phyloP scores from a whole-genome alignment of 1,284 basidiomycete species.

The Sanghuangporus weigelae region DNA sequence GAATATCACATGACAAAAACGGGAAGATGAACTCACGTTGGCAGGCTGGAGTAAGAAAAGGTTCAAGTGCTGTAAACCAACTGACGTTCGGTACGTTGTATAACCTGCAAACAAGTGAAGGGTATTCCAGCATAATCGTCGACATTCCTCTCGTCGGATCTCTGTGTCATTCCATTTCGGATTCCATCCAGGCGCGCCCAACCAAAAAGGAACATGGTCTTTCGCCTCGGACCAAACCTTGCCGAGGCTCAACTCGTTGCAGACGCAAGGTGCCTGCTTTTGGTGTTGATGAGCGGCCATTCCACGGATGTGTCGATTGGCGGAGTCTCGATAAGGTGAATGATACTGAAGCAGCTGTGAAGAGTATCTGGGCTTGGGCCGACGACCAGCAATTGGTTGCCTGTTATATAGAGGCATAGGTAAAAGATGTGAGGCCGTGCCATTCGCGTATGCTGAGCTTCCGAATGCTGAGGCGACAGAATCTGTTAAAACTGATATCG shows the following conservation, averaged over 20 bases:
- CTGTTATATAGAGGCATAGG: constrained; percentile 11
- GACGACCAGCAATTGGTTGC: background rate
- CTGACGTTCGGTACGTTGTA: constrained; percentile 52
- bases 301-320: background rate
- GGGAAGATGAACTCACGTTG: constrained; percentile 45
- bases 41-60: constrained; percentile 59
- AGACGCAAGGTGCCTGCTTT: constrained; percentile 39
- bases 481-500: background rate
- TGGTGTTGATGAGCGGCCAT: constrained; percentile 1
- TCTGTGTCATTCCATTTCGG: constrained; percentile 53
- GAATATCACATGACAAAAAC: background rate
- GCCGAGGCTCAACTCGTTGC: constrained; percentile 48
- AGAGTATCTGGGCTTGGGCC: background rate
- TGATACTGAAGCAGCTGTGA: constrained; percentile 13
- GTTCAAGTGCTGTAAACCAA: constrained; percentile 35
- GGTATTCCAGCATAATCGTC: constrained; percentile 68
- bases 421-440: background rate
- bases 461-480: constrained; percentile 24
- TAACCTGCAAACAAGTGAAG: constrained; percentile 58
- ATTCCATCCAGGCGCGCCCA: constrained; percentile 59
- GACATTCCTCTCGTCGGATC: constrained; percentile 61
- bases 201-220: constrained; percentile 59
- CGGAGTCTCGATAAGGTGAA: background rate
- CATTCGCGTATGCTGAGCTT: constrained; percentile 18
- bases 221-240: constrained; percentile 41